These are phyloP conservation scores for Trichophaea hybrida DNA, from an alignment of 2,329 filamentous ascomycete genomes.

Conservation along the genomic window DNA sequence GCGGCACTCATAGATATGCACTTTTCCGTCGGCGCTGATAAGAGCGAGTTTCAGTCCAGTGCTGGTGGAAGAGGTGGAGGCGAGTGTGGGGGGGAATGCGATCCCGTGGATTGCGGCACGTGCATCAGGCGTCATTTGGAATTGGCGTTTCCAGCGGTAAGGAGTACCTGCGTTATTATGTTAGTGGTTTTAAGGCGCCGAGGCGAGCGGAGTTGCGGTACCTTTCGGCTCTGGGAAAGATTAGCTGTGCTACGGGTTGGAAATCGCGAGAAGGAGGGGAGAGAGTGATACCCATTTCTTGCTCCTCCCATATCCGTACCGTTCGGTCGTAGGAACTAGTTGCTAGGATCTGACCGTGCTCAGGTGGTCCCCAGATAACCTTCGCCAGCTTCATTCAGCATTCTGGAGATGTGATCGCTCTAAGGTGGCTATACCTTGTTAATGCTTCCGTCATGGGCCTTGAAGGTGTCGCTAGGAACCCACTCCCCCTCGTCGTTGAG, in stretches of 20 bases:
- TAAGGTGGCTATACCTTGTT: conserved; percentile 17
- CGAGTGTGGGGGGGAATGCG: conserved; percentile 24
- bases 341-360: conserved; percentile 28
- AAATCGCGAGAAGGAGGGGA: background rate
- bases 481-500: conserved; percentile 26
- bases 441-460: conserved; percentile 28
- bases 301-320: conserved; percentile 28
- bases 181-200: background rate
- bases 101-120: conserved; percentile 26
- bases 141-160: conserved; percentile 25
- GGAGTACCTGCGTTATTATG: conserved; percentile 12
- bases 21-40: conserved; percentile 24
- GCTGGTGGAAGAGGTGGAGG: conserved; percentile 16
- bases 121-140: conserved; percentile 25
- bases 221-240: background rate
- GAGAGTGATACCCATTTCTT: conserved; percentile 22
- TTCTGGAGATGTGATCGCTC: background rate
- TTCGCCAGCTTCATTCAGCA: background rate
- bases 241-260: conserved; percentile 1
- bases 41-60: conserved; percentile 27
- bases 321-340: conserved; percentile 27
- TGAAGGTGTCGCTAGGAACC: conserved; percentile 26
- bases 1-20: conserved; percentile 28
- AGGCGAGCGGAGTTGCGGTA: background rate
- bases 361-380: conserved; percentile 27